Base-by-base conservation (phyloP, 257 asterid genomes). In the Verbena officinalis region DNA sequence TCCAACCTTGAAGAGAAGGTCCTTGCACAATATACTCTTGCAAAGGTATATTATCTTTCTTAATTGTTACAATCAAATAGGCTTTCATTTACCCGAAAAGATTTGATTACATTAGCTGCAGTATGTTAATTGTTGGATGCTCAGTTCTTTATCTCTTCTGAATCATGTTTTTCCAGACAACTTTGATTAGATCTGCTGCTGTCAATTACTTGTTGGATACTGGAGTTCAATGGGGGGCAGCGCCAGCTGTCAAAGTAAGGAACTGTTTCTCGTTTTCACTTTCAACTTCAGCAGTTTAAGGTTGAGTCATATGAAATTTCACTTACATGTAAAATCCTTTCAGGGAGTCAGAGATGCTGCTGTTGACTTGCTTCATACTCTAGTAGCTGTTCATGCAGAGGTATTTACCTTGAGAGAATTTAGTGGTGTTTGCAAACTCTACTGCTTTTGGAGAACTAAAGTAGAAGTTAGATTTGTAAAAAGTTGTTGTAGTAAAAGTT, bases 271-370 rank as follows among this genome's bases (percentile, higher is more conserved):
- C 46, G 9, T 44, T n/a, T 15, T 50, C 48, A 2, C 53, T 64
- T 54, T 55, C 52, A 20, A 27, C 33, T 52, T 43, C 27, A 67
- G 19, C 48, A 57, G 17, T 20, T 66, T 77, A 59, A 58, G 30
- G 62, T 62, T 61, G 44, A 7, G 58, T 67, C 51, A 27, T 39
- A 55, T 64, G 48, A 55, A 30, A 63, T 52, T 16, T 67, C 50
- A 38, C 36, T 70, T 65, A 55, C 31, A 19, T 50, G 48, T 20
- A 65, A 30, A 70, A 60, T 43, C 45, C 43, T 63, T 67, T 73
- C 86, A 93, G 99, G 99, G 99, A 21, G 99, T 93, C 55, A 77
- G 99, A 71, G 99, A 93, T 86, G 95, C 86, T 14, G 90, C 95
- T 68, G 95, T 93, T 61, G 99, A 93, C 78, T 84, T 93, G 72